Evolutionary conservation across 106 monocot genomes (phyloP).

Genomic region (Phalaenopsis aphrodite): DNA sequence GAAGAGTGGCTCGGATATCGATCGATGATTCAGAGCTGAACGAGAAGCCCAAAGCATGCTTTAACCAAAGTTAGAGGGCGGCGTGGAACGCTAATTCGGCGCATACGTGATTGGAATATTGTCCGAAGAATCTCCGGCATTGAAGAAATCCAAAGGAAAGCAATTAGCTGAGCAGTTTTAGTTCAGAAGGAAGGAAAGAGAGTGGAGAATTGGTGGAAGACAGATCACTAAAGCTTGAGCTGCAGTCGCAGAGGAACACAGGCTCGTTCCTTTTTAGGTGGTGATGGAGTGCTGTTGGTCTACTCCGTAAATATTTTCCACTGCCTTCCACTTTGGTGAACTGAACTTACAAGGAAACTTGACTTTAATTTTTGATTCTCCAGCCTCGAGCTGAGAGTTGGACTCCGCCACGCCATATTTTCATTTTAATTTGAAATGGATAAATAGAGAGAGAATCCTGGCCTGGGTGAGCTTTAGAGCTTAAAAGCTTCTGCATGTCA

Average conservation of each 20-base stretch:
- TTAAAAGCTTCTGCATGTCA: not conserved
- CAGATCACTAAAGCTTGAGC: not conserved
- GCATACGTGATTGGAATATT: not conserved
- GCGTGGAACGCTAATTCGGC: slow-evolving; percentile 5
- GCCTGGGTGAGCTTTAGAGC: not conserved
- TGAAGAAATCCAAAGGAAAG: not conserved
- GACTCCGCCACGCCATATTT: not conserved
- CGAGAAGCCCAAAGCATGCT: not conserved
- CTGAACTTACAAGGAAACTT: not conserved
- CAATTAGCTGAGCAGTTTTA: not conserved
- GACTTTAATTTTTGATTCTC: not conserved
- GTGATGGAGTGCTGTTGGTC: not conserved
- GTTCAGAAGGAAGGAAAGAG: not conserved
- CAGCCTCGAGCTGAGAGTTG: not conserved
- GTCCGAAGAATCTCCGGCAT: slow-evolving; percentile 10
- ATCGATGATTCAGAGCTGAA: not conserved
- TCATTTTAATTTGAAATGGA: no score
- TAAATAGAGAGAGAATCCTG: not conserved
- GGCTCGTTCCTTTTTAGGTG: slow-evolving; percentile 1
- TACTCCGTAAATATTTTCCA: not conserved
- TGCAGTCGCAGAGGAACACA: not conserved
- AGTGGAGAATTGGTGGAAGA: not conserved
- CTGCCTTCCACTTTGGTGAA: not conserved
- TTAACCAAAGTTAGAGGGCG: slow-evolving; percentile 2
- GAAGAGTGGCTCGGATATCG: not conserved